These are phyloP conservation scores for Ophiocordyceps australis DNA, from an alignment of 2,329 filamentous ascomycete genomes.

Conservation along the genomic window DNA sequence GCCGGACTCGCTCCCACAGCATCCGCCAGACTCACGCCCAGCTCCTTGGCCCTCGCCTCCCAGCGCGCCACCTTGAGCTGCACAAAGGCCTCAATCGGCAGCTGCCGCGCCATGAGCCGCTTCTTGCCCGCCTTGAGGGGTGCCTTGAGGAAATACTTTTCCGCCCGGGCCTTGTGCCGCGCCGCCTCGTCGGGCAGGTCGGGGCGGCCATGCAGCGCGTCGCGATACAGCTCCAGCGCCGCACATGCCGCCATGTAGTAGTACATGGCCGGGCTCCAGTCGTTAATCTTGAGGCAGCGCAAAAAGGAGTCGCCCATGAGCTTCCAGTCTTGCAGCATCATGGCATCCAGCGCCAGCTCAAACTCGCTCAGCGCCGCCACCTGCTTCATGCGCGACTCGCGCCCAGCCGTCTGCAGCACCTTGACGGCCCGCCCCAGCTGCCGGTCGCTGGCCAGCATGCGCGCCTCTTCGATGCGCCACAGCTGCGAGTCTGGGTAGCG, in stretches of 20 bases:
- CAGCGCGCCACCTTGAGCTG: constrained; percentile 74
- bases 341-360: constrained; percentile 59
- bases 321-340: constrained; percentile 64
- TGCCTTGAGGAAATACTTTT: constrained; percentile 52
- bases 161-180: constrained; percentile 43
- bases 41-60: constrained; percentile 56
- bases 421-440: constrained; percentile 49
- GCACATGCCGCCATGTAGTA: constrained; percentile 71
- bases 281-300: constrained; percentile 60
- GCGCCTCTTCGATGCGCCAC: constrained; percentile 78
- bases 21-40: constrained; percentile 54
- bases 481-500: constrained; percentile 69
- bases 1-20: constrained; percentile 65
- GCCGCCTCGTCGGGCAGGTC: constrained; percentile 26
- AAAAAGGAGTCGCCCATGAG: constrained; percentile 60
- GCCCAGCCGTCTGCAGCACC: constrained; percentile 39
- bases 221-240: constrained; percentile 67
- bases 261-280: constrained; percentile 82
- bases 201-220: constrained; percentile 20
- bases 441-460: constrained; percentile 50
- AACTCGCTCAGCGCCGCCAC: constrained; percentile 74
- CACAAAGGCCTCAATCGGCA: constrained; percentile 81
- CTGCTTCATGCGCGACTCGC: constrained; percentile 64
- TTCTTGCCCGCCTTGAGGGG: constrained; percentile 67
- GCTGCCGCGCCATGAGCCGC: constrained; percentile 70